Conservation (phyloP, 1,284 basidiomycete genomes). For the Moesziomyces sp. region DNA sequence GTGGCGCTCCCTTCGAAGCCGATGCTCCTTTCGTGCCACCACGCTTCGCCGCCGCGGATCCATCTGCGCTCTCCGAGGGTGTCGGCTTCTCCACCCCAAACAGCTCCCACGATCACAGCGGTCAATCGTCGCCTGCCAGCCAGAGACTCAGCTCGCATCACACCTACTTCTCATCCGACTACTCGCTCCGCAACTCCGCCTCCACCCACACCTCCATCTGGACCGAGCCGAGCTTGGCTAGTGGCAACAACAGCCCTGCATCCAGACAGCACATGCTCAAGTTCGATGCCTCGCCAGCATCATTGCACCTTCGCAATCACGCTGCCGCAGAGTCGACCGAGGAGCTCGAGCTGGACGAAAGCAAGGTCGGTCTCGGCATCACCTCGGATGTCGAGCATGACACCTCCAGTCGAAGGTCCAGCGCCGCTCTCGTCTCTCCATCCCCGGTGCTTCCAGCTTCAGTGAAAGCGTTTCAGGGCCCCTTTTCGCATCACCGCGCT, state of each 20-base stretch:
- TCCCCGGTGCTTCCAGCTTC: conserved; percentile 13
- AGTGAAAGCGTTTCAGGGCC: conserved; percentile 28
- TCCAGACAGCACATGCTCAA: conserved; percentile 22
- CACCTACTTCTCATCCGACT: conserved; percentile 31
- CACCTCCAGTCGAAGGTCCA: conserved; percentile 24
- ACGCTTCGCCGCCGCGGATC: conserved; percentile 14
- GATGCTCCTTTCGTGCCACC: conserved; percentile 10
- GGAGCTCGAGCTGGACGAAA: conserved; percentile 42
- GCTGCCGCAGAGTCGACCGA: conserved; percentile 25
- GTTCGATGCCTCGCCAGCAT: conserved; percentile 2
- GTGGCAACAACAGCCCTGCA: conserved; percentile 40
- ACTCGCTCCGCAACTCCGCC: conserved; percentile 31
- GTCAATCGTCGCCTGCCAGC: conserved; percentile 17
- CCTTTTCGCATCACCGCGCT: conserved; percentile 50
- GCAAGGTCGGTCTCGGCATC: conserved; percentile 43
- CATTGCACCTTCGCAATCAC: background rate
- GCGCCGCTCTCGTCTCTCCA: conserved; percentile 20
- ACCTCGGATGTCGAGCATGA: conserved; percentile 36
- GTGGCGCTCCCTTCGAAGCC: background rate
- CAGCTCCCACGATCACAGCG: conserved; percentile 8
- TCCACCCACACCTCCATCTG: conserved; percentile 44
- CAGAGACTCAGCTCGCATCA: conserved; percentile 22
- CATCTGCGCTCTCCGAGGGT: conserved; percentile 8
- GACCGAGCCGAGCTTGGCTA: conserved; percentile 41
- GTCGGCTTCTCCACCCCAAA: conserved; percentile 6